phyloP scores from a whole-genome alignment of 805 yeast genomes.

The Grigorovia humatica region DNA sequence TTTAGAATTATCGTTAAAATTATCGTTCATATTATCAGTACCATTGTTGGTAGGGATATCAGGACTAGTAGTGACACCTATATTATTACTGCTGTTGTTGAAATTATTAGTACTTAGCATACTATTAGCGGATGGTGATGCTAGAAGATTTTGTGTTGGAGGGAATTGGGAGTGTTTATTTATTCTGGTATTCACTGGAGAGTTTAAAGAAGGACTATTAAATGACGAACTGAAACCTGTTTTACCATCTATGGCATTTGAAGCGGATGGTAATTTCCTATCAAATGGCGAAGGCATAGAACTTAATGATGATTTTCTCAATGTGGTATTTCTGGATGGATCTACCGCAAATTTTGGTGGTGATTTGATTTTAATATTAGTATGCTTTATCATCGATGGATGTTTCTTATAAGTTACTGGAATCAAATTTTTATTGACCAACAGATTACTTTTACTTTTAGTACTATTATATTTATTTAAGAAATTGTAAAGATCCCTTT shows the following conservation, averaged over 20 bases:
- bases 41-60: neutral
- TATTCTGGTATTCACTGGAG: constrained; percentile 1
- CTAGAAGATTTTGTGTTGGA: neutral
- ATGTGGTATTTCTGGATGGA: constrained; percentile 24
- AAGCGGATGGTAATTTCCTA: neutral
- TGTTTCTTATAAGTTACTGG: constrained; percentile 68
- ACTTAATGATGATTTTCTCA: constrained; percentile 26
- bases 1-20: too few relatives aligned
- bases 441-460: constrained; percentile 24
- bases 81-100: too few relatives aligned
- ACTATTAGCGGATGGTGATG: constrained; percentile 6
- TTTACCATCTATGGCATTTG: neutral
- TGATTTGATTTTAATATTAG: constrained; percentile 17
- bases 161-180: neutral
- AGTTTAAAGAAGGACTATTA: constrained; percentile 4
- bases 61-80: too few relatives aligned
- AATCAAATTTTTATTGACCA: constrained; percentile 35
- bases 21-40: too few relatives aligned
- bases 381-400: constrained; percentile 41
- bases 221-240: constrained; percentile 7
- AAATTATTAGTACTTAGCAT: neutral
- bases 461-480: constrained; percentile 39
- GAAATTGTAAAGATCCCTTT: constrained; percentile 66
- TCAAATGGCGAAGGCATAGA: constrained; percentile 28
- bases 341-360: constrained; percentile 23